Evolutionary conservation across 2,329 filamentous ascomycete species (phyloP).

Genomic region (Colletotrichum godetiae): DNA sequence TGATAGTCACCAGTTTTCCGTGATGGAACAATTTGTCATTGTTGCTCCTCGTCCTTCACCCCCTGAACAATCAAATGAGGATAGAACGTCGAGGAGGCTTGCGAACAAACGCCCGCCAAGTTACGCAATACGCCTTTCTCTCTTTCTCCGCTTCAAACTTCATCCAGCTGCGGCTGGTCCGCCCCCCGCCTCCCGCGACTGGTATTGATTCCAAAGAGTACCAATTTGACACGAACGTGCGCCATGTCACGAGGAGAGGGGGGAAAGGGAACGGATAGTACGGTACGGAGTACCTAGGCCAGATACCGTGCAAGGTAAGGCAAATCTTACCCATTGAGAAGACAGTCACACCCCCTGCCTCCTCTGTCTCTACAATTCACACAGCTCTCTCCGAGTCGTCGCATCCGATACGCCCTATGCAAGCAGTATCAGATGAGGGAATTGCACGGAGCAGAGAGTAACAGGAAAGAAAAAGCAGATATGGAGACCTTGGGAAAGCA

Average conservation of each 20-base stretch:
- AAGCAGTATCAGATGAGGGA: slow-evolving; percentile 5
- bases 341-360: not conserved
- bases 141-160: not conserved
- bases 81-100: not conserved
- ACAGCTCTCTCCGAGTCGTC: not conserved
- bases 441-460: not conserved
- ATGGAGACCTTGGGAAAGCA: too few relatives aligned
- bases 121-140: not conserved
- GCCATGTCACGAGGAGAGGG: not conserved
- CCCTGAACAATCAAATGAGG: not conserved
- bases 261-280: not conserved
- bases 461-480: too few relatives aligned
- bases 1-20: not conserved
- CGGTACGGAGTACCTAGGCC: too few relatives aligned
- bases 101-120: not conserved
- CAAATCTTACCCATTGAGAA: slow-evolving; percentile 7
- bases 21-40: not conserved
- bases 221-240: not conserved
- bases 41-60: not conserved
- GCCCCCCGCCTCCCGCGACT: not conserved
- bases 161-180: not conserved
- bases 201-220: slow-evolving; percentile 12
- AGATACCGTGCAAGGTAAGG: not conserved
- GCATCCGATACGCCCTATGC: slow-evolving; percentile 12
- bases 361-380: not conserved